Conservation (phyloP, 257 asterid genomes). For the Gentiana macrophylla region DNA sequence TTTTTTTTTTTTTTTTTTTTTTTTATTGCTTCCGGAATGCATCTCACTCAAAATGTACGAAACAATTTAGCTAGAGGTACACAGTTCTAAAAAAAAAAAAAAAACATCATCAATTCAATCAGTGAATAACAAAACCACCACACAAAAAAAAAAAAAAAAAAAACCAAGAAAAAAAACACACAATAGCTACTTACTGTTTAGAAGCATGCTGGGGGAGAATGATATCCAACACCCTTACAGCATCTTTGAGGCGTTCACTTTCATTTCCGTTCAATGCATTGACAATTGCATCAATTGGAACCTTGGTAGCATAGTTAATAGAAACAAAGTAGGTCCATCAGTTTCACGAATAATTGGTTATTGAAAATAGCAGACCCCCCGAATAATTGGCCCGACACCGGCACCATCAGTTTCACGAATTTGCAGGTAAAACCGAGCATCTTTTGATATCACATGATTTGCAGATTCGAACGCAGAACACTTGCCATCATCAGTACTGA, state of each 20-base stretch:
- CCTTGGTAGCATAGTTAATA: constrained; percentile 50
- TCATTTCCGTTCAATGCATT: constrained; percentile 46
- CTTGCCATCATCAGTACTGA: constrained; percentile 68
- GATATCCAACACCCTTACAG: constrained; percentile 61
- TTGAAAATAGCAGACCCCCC: constrained; percentile 63
- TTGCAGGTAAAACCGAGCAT: constrained; percentile 42
- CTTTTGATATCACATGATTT: constrained; percentile 2
- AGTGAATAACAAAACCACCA: background rate
- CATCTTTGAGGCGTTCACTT: constrained; percentile 57
- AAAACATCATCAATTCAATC: no score
- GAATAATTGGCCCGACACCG: constrained; percentile 63
- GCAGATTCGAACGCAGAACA: constrained; percentile 93
- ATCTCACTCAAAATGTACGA: no score
- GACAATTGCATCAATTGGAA: constrained; percentile 48
- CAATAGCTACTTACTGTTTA: constrained; percentile 22
- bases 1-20: no score
- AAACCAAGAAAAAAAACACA: background rate
- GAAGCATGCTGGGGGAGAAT: constrained; percentile 59
- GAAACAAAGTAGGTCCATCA: constrained; percentile 34
- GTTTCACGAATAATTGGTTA: constrained; percentile 13
- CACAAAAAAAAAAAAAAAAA: background rate
- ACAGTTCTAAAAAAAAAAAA: no score
- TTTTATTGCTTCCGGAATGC: no score
- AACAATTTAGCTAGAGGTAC: no score
- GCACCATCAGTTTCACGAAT: constrained; percentile 59